Base-by-base conservation (phyloP, 2,329 filamentous ascomycete genomes). In the Bipolaris cookei region DNA sequence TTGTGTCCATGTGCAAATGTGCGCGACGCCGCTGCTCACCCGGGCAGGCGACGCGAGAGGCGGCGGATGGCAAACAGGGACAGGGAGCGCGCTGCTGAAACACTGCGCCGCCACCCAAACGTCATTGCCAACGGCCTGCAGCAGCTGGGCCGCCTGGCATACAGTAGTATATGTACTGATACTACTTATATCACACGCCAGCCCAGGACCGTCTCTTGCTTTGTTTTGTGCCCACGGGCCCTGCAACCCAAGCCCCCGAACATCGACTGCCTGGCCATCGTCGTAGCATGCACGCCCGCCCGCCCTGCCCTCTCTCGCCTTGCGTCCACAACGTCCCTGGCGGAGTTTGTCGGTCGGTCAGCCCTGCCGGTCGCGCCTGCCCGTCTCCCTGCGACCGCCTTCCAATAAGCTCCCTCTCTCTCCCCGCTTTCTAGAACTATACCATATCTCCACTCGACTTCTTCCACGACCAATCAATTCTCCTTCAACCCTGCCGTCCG, bases 91-190 rank as follows among this genome's bases (percentile, higher is more conserved):
- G 35, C 44, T 37, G 43, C 50, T 57, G 57, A 59, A 57, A 59
- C 57, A 56, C 38, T 21, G 57, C 53, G 54, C 50, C 42, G 41
- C 51, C 52, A 51, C 56, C 51, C 46, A 47, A 58, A 57, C 55
- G 58, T 57, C 54, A 54, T 54, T 34, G 45, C 39, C 52, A 50
- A 53, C 50, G 42, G 43, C 37, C 16, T 38, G 13, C 43, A 39
- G 43, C 45, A 37, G 45, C 42, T 46, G 45, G 18, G 32, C 32
- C 25, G 14, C 34, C 38, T 30, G 14, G 20, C 44, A 47, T 37
- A 30, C 44, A 8, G n/a, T 28, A n/a, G 28, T 20, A 28, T 16
- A 38, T 38, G 35, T 38, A 7, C 13, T 16, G 35, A 16, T 38
- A n/a, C 46, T 25, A 51, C 44, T 13, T 52, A 42, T 52, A 52